phyloP scores from a whole-genome alignment of 768 basidiomycete genomes.

The Amanita muscaria region DNA sequence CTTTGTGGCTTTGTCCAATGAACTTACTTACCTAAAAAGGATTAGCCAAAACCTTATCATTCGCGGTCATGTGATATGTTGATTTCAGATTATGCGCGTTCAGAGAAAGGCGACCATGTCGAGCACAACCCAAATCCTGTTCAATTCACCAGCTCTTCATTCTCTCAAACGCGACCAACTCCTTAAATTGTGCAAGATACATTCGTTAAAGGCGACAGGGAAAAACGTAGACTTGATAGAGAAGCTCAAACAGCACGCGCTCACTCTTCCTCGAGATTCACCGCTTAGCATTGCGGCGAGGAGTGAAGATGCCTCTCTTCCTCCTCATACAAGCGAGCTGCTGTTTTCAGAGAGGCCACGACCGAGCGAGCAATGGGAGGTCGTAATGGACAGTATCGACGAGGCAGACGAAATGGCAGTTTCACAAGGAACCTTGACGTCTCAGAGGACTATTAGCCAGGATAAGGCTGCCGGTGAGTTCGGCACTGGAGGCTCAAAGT shows the following conservation, averaged over 20 bases:
- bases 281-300: slow-evolving; percentile 47
- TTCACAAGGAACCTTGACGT: slow-evolving; percentile 41
- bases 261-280: slow-evolving; percentile 47
- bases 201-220: slow-evolving; percentile 70
- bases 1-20: too few species aligned
- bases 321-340: slow-evolving; percentile 20
- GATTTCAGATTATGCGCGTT: neutral
- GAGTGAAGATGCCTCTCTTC: slow-evolving; percentile 31
- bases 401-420: slow-evolving; percentile 50
- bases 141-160: slow-evolving; percentile 77
- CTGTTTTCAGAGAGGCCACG: slow-evolving; percentile 25
- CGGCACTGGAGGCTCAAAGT: slow-evolving; percentile 47
- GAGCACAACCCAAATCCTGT: slow-evolving; percentile 69
- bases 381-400: slow-evolving; percentile 77
- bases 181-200: slow-evolving; percentile 76
- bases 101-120: slow-evolving; percentile 33
- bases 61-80: slow-evolving; percentile 1
- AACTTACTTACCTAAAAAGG: too few species aligned
- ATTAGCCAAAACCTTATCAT: too few species aligned
- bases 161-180: slow-evolving; percentile 82
- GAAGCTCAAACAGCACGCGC: slow-evolving; percentile 59
- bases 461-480: slow-evolving; percentile 51
- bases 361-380: slow-evolving; percentile 77
- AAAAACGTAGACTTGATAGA: slow-evolving; percentile 72
- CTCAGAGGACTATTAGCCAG: slow-evolving; percentile 29